Base-by-base conservation (phyloP, 768 basidiomycete genomes). In the Boletus vinaceobasis region DNA sequence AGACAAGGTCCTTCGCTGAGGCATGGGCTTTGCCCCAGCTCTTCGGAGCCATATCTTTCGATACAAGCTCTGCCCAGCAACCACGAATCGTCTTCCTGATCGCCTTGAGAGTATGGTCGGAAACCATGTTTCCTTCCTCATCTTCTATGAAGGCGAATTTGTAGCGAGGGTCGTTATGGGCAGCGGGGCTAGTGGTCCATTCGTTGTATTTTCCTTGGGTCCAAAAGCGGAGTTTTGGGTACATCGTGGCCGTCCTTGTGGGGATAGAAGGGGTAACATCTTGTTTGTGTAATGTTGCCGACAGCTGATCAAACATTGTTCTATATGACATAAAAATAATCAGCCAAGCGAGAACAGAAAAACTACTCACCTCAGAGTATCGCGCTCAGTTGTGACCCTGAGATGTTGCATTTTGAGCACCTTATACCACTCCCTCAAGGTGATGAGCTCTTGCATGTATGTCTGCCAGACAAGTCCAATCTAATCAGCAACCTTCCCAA, bases 221-320 rank as follows among this genome's bases (percentile, higher is more conserved):
- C 55, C 45, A 56, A 26, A 56, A 56, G 5, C 29, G n/a, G 5
- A 57, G 1, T 1, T 49, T 38, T 1, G 26, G 52, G 3, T 53
- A 53, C 17, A n/a, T 37, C 13, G 17, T 17, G 17, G 8, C 17
- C 14, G 14, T 36, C 17, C 13, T 17, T 6, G 31, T 32, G 15
- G 14, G 35, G 14, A n/a, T 0, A 11, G 3, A n/a, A n/a, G n/a
- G n/a, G n/a, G n/a, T n/a, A n/a, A n/a, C n/a, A n/a, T n/a, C n/a
- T 37, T n/a, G 17, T n/a, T 37, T 37, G 14, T 37, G 36, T 37
- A 37, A n/a, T 37, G 36, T 17, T 8, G 13, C 4, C 1, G 36
- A n/a, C 17, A 37, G 6, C 5, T 37, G 36, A 6, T n/a, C 17
- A 1, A 37, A 8, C 36, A 37, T 37, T 11, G 10, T 17, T 9